A percentile compares a stretch with the other conserved stretches of the same genome.
These are phyloP conservation scores for Pichia cabralensis DNA, from an alignment of 805 yeast genomes.

Conservation along the genomic window DNA sequence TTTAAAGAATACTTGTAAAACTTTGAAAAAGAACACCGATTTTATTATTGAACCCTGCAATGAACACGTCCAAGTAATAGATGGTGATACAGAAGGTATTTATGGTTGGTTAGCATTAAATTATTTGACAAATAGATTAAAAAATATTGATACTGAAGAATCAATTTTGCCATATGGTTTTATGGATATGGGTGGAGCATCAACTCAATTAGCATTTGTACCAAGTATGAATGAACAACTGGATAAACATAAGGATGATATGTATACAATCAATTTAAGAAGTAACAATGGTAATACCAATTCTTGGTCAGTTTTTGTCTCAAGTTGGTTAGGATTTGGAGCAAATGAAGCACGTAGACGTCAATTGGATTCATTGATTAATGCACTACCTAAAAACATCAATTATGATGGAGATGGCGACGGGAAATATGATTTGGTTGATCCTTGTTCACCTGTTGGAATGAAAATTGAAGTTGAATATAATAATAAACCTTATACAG, in stretches of 20 bases:
- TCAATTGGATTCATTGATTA: slow-evolving; percentile 47
- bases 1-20: slow-evolving; percentile 49
- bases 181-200: slow-evolving; percentile 99
- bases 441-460: slow-evolving; percentile 76
- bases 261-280: slow-evolving; percentile 55
- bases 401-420: slow-evolving; percentile 38
- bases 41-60: slow-evolving; percentile 54
- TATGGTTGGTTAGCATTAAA: slow-evolving; percentile 95
- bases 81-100: slow-evolving; percentile 89
- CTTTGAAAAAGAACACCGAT: slow-evolving; percentile 41
- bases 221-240: slow-evolving; percentile 59
- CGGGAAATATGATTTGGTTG: slow-evolving; percentile 40
- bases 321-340: slow-evolving; percentile 97
- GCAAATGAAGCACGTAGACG: slow-evolving; percentile 87
- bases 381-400: slow-evolving; percentile 34
- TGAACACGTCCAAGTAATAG: slow-evolving; percentile 73
- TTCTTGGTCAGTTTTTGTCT: slow-evolving; percentile 80
- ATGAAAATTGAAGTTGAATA: slow-evolving; percentile 38
- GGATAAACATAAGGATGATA: slow-evolving; percentile 59
- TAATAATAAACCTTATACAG: slow-evolving; percentile 37
- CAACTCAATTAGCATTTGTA: slow-evolving; percentile 90
- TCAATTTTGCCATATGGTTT: slow-evolving; percentile 59
- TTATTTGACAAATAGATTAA: slow-evolving; percentile 60
- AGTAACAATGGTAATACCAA: slow-evolving; percentile 62
- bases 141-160: slow-evolving; percentile 7